Evolutionary conservation across 2,329 filamentous ascomycete genomes (phyloP).

Genomic region (Trichoderma afroharzianum): DNA sequence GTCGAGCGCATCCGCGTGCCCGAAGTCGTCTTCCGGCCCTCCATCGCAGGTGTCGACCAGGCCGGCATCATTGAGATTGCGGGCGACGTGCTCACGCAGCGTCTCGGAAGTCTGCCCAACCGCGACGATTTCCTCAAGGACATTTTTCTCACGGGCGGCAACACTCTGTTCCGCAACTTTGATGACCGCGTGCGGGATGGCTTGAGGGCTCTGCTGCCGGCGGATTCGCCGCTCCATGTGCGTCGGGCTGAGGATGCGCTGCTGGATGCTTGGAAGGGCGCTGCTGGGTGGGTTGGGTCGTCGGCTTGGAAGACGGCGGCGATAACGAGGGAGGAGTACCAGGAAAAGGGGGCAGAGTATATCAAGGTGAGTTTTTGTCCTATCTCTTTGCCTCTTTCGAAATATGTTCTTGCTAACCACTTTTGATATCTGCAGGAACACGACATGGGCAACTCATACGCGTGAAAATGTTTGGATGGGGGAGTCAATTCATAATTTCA

Average conservation of each 20-base stretch:
- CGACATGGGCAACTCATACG: conserved; percentile 61
- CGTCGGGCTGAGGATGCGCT: conserved; percentile 72
- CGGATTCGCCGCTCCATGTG: conserved; percentile 63
- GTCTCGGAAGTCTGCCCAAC: conserved; percentile 57
- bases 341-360: conserved; percentile 91
- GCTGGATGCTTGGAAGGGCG: conserved; percentile 90
- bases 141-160: conserved; percentile 92
- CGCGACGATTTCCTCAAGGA: conserved; percentile 74
- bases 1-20: conserved; percentile 93
- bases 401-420: background rate
- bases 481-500: background rate
- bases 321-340: conserved; percentile 77
- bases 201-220: conserved; percentile 67
- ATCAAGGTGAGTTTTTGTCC: conserved; percentile 61
- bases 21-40: conserved; percentile 88
- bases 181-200: conserved; percentile 76
- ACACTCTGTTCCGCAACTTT: conserved; percentile 80
- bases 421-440: conserved; percentile 50
- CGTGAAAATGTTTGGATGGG: conserved; percentile 28
- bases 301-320: conserved; percentile 59
- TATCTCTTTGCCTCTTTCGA: background rate
- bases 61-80: conserved; percentile 90
- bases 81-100: conserved; percentile 81
- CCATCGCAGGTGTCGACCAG: conserved; percentile 89
- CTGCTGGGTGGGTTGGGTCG: conserved; percentile 75